Percentiles rank a stretch among this genome's conserved stretches.
phyloP scores from a whole-genome alignment of 2,329 filamentous ascomycete genomes.

The Pseudogymnoascus verrucosus region DNA sequence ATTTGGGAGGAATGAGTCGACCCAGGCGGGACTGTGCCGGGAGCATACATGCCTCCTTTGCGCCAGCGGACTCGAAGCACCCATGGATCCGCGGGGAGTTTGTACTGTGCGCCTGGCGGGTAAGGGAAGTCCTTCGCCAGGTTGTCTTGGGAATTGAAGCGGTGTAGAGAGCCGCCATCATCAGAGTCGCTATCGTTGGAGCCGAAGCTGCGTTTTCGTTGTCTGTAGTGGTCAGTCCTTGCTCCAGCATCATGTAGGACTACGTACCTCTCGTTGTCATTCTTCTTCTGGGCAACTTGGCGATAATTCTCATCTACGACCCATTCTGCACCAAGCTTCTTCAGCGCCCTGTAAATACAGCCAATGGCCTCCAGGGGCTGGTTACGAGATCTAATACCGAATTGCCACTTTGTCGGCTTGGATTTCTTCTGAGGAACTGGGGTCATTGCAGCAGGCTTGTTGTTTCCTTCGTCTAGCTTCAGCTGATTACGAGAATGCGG shows the following conservation, averaged over 20 bases:
- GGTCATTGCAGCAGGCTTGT: constrained; percentile 54
- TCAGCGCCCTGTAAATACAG: constrained; percentile 87
- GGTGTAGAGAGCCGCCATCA: constrained; percentile 31
- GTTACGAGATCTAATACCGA: constrained; percentile 91
- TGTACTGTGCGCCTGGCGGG: constrained; percentile 58
- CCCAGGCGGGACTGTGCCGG: constrained; percentile 39
- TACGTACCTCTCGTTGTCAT: constrained; percentile 33
- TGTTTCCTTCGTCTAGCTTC: constrained; percentile 56
- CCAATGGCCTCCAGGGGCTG: constrained; percentile 89
- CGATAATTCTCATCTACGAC: constrained; percentile 54
- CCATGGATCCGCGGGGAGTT: constrained; percentile 89
- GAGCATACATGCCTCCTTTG: constrained; percentile 64
- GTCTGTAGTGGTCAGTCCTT: background rate
- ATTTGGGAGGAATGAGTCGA: constrained; percentile 41
- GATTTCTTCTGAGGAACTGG: constrained; percentile 61
- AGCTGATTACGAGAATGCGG: constrained; percentile 71
- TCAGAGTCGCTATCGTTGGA: constrained; percentile 27
- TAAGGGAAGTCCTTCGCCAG: constrained; percentile 19
- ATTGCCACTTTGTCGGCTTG: constrained; percentile 90
- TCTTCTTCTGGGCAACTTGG: constrained; percentile 18
- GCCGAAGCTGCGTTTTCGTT: constrained; percentile 34
- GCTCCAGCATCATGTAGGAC: constrained; percentile 4
- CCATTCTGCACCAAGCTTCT: constrained; percentile 84
- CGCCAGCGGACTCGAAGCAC: constrained; percentile 85
- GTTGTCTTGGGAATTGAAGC: constrained; percentile 26